Conservation (phyloP, 495 filamentous ascomycete species). For the Trichoderma reesei region DNA sequence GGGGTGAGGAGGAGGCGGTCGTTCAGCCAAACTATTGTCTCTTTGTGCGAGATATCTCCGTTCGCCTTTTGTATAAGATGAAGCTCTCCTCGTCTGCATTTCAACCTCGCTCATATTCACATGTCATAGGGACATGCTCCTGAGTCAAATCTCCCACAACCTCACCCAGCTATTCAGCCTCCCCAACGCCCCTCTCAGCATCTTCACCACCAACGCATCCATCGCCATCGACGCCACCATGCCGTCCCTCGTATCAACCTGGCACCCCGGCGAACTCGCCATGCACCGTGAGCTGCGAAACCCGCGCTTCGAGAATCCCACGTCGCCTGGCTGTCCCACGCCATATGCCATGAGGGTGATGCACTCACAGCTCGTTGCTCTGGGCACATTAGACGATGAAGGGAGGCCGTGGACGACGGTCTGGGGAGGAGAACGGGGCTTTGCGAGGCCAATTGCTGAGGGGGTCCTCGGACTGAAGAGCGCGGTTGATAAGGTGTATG, state of each 20-base stretch:
- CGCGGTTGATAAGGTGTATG: slow-evolving; percentile 45
- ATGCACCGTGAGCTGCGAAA: slow-evolving; percentile 25
- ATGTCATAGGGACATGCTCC: background rate
- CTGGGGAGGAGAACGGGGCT: slow-evolving; percentile 62
- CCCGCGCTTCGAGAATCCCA: slow-evolving; percentile 47
- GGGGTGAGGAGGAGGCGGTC: no score
- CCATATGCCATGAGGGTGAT: slow-evolving; percentile 44
- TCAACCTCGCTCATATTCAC: background rate
- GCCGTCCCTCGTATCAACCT: background rate
- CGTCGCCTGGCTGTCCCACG: slow-evolving; percentile 43
- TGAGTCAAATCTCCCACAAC: background rate
- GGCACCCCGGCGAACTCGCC: slow-evolving; percentile 13
- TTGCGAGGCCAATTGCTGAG: slow-evolving; percentile 47
- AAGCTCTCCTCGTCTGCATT: background rate
- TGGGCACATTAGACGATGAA: slow-evolving; percentile 56
- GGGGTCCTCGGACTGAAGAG: slow-evolving; percentile 50
- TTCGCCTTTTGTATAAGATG: background rate
- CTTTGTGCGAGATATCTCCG: background rate
- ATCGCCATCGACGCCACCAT: slow-evolving; percentile 3
- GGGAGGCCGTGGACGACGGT: slow-evolving; percentile 64
- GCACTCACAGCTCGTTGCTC: slow-evolving; percentile 52
- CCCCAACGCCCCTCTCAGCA: background rate
- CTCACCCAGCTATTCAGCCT: background rate
- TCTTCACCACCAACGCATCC: slow-evolving; percentile 4
- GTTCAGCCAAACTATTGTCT: background rate